Conservation (phyloP, 257 asterid genomes). For the Solanum chmielewskii region DNA sequence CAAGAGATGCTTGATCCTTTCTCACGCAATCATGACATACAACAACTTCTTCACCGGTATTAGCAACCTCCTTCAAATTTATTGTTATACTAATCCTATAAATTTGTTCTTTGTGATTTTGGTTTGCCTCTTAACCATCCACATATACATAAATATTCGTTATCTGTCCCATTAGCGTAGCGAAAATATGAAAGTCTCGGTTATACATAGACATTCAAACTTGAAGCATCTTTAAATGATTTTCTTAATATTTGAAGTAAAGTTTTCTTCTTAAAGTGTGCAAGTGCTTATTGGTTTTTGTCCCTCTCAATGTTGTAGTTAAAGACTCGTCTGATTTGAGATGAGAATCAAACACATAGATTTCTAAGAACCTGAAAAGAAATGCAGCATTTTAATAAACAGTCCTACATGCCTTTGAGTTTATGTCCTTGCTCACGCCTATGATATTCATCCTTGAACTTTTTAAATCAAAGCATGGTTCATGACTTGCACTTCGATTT, state of each 20-base stretch:
- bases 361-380: not conserved
- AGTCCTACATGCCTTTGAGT: not conserved
- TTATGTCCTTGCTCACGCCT: not conserved
- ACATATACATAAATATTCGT: not conserved
- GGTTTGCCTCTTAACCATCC: not conserved
- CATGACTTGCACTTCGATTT: not conserved
- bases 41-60: conserved; percentile 60
- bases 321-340: not conserved
- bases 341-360: not conserved
- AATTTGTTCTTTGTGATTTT: not conserved
- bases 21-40: conserved; percentile 51
- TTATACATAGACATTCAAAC: not conserved
- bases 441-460: not conserved
- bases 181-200: not conserved
- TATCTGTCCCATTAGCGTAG: not conserved
- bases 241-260: not conserved
- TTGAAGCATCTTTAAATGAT: not conserved
- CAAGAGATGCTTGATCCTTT: conserved; percentile 87
- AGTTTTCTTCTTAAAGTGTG: not conserved
- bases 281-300: not conserved
- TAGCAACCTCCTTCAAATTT: not conserved
- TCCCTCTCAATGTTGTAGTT: not conserved
- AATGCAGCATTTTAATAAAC: not conserved
- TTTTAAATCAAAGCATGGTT: not conserved
- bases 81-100: not conserved